Conservation (phyloP, 345 rosid genomes). For the Moricandia arvensis region DNA sequence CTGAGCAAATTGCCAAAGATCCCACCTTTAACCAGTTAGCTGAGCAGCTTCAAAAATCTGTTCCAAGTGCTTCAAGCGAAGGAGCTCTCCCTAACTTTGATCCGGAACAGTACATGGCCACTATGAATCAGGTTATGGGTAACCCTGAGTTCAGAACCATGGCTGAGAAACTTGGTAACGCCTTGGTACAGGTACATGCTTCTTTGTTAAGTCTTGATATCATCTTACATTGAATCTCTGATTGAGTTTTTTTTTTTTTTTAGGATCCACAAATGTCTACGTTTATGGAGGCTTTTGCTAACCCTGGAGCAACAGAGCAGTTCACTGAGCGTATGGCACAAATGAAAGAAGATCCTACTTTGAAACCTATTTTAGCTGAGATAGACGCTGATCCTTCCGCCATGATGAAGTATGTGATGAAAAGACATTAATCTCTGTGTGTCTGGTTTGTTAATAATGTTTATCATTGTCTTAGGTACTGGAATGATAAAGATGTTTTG, state of each 20-base stretch:
- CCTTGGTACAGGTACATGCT: slow-evolving; percentile 93
- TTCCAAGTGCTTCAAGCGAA: slow-evolving; percentile 54
- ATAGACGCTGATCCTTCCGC: slow-evolving; percentile 84
- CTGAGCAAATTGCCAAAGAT: slow-evolving; percentile 92
- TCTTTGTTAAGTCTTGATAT: too few relatives aligned
- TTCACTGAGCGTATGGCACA: slow-evolving; percentile 80
- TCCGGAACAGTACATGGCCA: slow-evolving; percentile 63
- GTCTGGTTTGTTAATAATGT: neutral
- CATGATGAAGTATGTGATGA: slow-evolving; percentile 73
- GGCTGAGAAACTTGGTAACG: slow-evolving; percentile 96
- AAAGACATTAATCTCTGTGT: neutral
- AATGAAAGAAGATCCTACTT: slow-evolving; percentile 77
- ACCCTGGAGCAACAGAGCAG: slow-evolving; percentile 71
- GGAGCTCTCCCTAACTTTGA: slow-evolving; percentile 72
- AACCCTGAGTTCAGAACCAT: slow-evolving; percentile 85
- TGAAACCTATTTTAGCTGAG: slow-evolving; percentile 83
- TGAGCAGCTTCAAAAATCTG: slow-evolving; percentile 85
- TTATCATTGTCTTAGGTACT: neutral
- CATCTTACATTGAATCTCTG: neutral
- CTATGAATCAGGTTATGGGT: slow-evolving; percentile 94
- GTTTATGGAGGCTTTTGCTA: slow-evolving; percentile 76
- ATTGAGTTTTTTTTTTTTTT: neutral
- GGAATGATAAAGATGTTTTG: too few relatives aligned
- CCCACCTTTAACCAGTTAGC: slow-evolving; percentile 95
- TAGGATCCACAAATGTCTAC: slow-evolving; percentile 95